phyloP scores from a whole-genome alignment of 345 rosid genomes.

The Ailanthus altissimus region DNA sequence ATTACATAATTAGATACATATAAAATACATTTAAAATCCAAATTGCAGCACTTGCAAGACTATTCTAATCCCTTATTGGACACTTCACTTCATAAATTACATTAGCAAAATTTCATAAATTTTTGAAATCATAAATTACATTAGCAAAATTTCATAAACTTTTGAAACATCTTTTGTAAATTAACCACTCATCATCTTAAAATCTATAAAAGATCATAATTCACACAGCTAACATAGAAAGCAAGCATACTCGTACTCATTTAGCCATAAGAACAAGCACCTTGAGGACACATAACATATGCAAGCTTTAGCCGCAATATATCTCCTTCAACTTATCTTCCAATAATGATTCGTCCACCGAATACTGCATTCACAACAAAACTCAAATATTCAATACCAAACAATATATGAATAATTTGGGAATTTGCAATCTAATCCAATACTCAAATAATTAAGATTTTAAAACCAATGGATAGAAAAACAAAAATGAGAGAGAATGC shows the following conservation, averaged over 20 bases:
- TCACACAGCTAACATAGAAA: background rate
- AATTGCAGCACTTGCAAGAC: background rate
- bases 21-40: background rate
- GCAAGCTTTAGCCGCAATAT: slow-evolving; percentile 36
- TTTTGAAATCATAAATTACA: background rate
- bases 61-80: background rate
- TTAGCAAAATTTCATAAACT: background rate
- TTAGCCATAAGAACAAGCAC: slow-evolving; percentile 49
- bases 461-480: no score
- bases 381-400: background rate
- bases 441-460: no score
- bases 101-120: background rate
- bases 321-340: slow-evolving; percentile 57
- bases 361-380: slow-evolving; percentile 53
- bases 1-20: background rate
- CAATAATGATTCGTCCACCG: slow-evolving; percentile 72
- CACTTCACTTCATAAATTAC: background rate
- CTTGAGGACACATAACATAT: slow-evolving; percentile 21
- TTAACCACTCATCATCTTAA: background rate
- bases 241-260: background rate
- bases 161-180: background rate
- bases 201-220: background rate
- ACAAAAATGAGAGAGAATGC: no score
- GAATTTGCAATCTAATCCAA: no score
- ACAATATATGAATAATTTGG: background rate